Conservation (phyloP, 31 red algal genomes). For the Asparagopsis taxiformis region DNA sequence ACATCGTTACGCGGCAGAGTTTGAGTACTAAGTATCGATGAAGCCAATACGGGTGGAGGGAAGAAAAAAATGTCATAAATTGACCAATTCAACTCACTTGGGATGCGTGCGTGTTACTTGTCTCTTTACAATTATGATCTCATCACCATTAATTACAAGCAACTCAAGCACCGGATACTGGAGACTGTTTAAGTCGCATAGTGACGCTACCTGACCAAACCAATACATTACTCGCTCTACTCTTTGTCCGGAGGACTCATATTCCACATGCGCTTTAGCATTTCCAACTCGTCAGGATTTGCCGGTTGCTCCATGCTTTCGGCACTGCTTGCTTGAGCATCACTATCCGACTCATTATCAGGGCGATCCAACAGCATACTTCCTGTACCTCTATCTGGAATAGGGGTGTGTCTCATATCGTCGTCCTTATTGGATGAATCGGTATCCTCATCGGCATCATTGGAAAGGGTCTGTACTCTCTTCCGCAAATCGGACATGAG, state of each 20-base stretch:
- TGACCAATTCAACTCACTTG: no score
- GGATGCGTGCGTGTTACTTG: background rate
- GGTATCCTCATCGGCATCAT: slow-evolving; percentile 9
- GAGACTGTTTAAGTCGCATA: no score
- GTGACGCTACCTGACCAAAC: no score
- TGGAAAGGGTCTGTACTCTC: slow-evolving; percentile 19
- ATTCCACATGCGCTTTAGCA: slow-evolving; percentile 71
- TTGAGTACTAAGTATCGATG: no score
- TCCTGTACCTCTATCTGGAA: slow-evolving; percentile 31
- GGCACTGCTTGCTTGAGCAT: background rate
- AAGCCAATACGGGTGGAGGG: no score
- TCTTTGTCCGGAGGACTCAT: slow-evolving; percentile 3
- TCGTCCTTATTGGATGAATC: slow-evolving; percentile 9
- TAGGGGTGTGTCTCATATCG: slow-evolving; percentile 14
- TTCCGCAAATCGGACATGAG: slow-evolving; percentile 42
- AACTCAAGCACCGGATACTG: no score
- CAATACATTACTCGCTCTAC: no score
- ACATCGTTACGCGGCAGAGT: no score
- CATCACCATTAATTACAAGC: slow-evolving; percentile 1
- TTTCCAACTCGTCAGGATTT: slow-evolving; percentile 33
- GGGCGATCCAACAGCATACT: slow-evolving; percentile 45
- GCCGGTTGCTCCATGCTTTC: background rate
- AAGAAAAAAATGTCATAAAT: no score
- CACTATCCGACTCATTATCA: background rate
- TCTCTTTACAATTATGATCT: background rate